These are phyloP conservation scores for Exophiala bonariae DNA, from an alignment of 2,329 filamentous ascomycete species.

Conservation along the genomic window DNA sequence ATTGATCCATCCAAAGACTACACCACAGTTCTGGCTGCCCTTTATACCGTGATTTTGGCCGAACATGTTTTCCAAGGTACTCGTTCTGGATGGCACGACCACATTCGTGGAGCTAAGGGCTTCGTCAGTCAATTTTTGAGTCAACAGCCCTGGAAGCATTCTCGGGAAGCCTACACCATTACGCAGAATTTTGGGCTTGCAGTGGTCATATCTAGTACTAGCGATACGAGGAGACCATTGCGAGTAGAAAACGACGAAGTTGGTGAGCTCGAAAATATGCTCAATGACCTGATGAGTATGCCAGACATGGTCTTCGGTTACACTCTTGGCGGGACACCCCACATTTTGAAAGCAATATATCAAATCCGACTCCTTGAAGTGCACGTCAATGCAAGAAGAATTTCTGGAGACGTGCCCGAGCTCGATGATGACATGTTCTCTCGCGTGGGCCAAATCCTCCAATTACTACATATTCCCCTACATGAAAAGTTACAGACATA, in stretches of 20 bases:
- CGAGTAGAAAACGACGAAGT: no score
- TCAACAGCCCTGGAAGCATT: constrained; percentile 13
- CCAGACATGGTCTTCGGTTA: constrained; percentile 7
- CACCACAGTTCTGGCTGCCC: constrained; percentile 9
- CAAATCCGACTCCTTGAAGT: constrained; percentile 10
- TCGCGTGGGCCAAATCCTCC: constrained; percentile 6
- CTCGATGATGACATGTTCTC: neutral
- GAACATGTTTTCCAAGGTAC: constrained; percentile 16
- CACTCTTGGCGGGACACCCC: constrained; percentile 12
- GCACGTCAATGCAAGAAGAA: constrained; percentile 2
- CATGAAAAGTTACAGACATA: constrained; percentile 11
- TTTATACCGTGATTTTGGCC: constrained; percentile 12
- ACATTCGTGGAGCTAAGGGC: constrained; percentile 6
- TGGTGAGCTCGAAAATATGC: constrained; percentile 3
- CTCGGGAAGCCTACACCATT: constrained; percentile 10
- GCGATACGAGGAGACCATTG: neutral
- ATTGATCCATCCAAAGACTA: constrained; percentile 4
- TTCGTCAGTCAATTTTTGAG: constrained; percentile 10
- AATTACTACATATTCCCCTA: constrained; percentile 6
- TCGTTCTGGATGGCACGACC: constrained; percentile 7
- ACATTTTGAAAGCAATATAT: constrained; percentile 13
- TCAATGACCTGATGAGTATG: constrained; percentile 7
- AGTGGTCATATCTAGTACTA: neutral
- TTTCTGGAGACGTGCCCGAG: neutral
- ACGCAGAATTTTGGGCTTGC: constrained; percentile 12